Percentiles rank a stretch among this genome's conserved stretches.
Evolutionary conservation across 257 asterid genomes (phyloP).

Genomic region (Jasminum sambac): DNA sequence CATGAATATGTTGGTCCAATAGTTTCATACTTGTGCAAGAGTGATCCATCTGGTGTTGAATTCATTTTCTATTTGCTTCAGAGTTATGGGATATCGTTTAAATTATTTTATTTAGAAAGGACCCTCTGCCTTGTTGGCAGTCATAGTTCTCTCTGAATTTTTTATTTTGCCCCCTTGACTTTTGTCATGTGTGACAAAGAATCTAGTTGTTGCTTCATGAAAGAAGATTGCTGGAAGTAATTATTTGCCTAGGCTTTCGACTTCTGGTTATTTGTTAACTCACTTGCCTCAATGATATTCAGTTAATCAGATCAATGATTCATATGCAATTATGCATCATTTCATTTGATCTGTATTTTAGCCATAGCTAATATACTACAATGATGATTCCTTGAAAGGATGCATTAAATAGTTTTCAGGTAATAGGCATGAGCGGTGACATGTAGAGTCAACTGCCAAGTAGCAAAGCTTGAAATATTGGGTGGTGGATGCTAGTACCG

Average conservation of each 20-base stretch:
- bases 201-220: neutral
- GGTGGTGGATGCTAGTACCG: neutral
- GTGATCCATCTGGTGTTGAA: neutral
- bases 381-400: neutral
- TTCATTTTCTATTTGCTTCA: neutral
- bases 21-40: neutral
- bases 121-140: neutral
- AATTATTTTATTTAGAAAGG: neutral
- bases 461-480: neutral
- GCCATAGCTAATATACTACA: neutral
- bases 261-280: neutral
- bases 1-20: neutral
- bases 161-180: neutral
- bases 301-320: conserved; percentile 1
- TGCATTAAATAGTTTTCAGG: neutral
- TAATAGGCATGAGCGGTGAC: neutral
- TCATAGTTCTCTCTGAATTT: neutral
- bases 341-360: neutral
- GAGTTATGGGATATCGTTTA: neutral
- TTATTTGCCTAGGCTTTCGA: neutral
- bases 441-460: neutral
- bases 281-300: neutral
- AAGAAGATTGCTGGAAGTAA: neutral
- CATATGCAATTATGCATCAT: neutral
- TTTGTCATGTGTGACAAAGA: neutral